Evolutionary conservation across 106 monocot genomes (phyloP), one percentile per base, ranked within the genome.

Genomic region (Triglochin maritima): DNA sequence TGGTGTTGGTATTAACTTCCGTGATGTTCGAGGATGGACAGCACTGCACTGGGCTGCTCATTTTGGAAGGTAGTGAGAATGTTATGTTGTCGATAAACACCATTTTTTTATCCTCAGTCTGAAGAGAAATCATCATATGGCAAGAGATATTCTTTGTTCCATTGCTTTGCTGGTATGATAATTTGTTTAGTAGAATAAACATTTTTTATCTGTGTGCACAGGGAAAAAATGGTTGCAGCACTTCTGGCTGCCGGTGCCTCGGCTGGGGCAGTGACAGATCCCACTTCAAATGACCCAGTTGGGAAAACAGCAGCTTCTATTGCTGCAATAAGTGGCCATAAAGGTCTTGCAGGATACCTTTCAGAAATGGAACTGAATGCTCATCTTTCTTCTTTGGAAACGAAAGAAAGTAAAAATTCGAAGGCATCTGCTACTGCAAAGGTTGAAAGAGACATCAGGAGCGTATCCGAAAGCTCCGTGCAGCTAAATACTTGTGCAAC

Each of bases 31-130:
- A 65, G 96, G 96, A 60, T 96, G 96, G 96, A 96, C 96, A n/a
- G 88, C 88, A 48, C 96, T 96, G 68, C 96, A 96, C 70, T 96
- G 96, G 96, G 90, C 96, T 76, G 96, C 96, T 62, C 71, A 65
- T 65, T 91, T 85, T 82, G 96, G 88, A 80, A 87, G 96, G 96
- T 96, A 79, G 55, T 2, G 42, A 12, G 50, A 48, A 72, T 16
- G 10, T 14, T 56, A 44, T 62, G 44, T 10, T 4, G 29, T 29
- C 29, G 29, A 29, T 29, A 29, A 29, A 29, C 29, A 29, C 1
- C 29, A 29, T 29, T 29, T 29, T 29, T 29, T 29, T 0, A 29
- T 29, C 29, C 29, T 29, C 29, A 29, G 29, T 29, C 29, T 29
- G 1, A 29, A 29, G 29, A 29, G 29, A 29, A 29, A 29, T 29